Base-by-base conservation (phyloP, 2,329 filamentous ascomycete genomes). In the Cladosporium phlei region DNA sequence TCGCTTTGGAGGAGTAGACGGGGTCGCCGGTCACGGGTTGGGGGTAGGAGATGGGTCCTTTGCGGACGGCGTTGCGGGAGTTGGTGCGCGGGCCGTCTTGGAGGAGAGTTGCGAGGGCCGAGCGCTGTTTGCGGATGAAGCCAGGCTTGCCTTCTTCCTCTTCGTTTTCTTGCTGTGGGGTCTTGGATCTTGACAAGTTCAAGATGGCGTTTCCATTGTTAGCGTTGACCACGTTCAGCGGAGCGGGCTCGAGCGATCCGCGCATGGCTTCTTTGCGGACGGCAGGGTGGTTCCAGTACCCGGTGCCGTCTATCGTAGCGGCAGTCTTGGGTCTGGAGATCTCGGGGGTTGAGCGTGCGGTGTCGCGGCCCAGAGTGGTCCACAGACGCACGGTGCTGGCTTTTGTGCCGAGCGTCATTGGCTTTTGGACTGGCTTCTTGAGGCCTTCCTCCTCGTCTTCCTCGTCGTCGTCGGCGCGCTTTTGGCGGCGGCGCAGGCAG, bases 241-340 rank as follows among this genome's bases (percentile, higher is more conserved):
- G 53, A 8, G 55, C 56, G 16, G 54, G 52, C 12, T 50, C 54
- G 24, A 55, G 49, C 6, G 59, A 60, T 6, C 63, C 62, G 32
- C 61, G 52, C 46, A 55, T 59, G 22, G 60, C 59, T 51, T 65
- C 59, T 11, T 59, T 58, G 8, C 52, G 49, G 1, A 61, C 61
- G 35, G 56, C 65, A 6, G 63, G 63, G 24, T 62, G 53, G 17
- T 56, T 51, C 63, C 63, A 66, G 40, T 63, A 61, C 19, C 55
- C 48, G 8, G 56, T 56, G 25, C 62, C 59, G 30, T 66, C 61
- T 11, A 65, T 54, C 1, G 50, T 53, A 3, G 57, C 55, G 1
- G 55, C 52, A n/a, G 53, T 51, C 14, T 34, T 52, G 19, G 44
- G 54, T 28, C 25, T 22, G 24, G 53, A 27, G 28, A 53, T 45